Evolutionary conservation across 2,329 filamentous ascomycete genomes (phyloP).

Genomic region (Penicillium sp.): DNA sequence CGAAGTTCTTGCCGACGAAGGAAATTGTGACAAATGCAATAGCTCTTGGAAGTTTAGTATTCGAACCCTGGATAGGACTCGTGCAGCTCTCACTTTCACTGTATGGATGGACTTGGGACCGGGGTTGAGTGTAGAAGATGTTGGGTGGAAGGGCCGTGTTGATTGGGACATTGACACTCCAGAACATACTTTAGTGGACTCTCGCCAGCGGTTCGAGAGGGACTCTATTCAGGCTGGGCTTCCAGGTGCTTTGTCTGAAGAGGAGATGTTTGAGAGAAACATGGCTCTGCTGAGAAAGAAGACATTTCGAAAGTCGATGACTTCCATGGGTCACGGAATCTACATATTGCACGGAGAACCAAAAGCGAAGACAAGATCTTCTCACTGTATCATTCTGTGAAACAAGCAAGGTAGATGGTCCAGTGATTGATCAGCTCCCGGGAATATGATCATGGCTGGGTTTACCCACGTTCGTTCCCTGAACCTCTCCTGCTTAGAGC

Average conservation of each 20-base stretch:
- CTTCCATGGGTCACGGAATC: not conserved
- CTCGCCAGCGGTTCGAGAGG: not conserved
- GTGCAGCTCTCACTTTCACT: slow-evolving; percentile 7
- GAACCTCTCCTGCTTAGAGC: too few species aligned
- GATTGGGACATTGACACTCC: not conserved
- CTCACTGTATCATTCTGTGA: slow-evolving; percentile 6
- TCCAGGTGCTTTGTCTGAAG: not conserved
- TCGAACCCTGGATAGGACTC: slow-evolving; percentile 4
- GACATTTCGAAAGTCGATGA: not conserved
- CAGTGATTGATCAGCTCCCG: not conserved
- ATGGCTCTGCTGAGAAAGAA: not conserved
- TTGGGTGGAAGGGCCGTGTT: not conserved
- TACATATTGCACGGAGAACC: not conserved
- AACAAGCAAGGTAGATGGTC: not conserved
- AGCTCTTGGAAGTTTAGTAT: slow-evolving; percentile 8
- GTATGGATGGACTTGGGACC: slow-evolving; percentile 14
- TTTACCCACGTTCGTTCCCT: not conserved
- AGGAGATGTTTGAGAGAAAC: not conserved
- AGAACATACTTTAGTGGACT: not conserved
- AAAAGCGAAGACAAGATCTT: slow-evolving; percentile 7
- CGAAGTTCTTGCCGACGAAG: not conserved
- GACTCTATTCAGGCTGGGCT: not conserved
- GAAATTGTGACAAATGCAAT: slow-evolving; percentile 7
- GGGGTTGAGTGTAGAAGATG: not conserved
- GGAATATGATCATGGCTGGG: not conserved